These are phyloP conservation scores for Margaritispora aquatica DNA, from an alignment of 495 filamentous ascomycete genomes.

Conservation along the genomic window DNA sequence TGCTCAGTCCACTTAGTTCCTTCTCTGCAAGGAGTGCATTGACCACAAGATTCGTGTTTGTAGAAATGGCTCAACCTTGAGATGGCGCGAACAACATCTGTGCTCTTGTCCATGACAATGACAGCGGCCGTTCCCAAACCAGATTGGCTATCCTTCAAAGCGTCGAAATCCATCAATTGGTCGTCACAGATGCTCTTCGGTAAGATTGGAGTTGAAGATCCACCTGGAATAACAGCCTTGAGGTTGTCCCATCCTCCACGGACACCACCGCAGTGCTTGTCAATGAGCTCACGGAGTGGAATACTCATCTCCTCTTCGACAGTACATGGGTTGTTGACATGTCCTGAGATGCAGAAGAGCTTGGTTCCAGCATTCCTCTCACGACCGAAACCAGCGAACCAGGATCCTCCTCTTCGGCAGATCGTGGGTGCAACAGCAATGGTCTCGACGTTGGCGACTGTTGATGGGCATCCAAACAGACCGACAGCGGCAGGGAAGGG, in stretches of 20 bases:
- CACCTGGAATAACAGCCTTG: slow-evolving; percentile 89
- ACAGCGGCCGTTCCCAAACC: slow-evolving; percentile 97
- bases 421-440: slow-evolving; percentile 94
- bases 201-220: slow-evolving; percentile 92
- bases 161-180: slow-evolving; percentile 98
- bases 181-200: slow-evolving; percentile 83
- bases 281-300: slow-evolving; percentile 86
- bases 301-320: slow-evolving; percentile 99
- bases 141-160: slow-evolving; percentile 92
- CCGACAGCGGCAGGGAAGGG: slow-evolving; percentile 97
- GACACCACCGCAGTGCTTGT: slow-evolving; percentile 95
- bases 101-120: slow-evolving; percentile 97
- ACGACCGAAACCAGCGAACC: slow-evolving; percentile 90
- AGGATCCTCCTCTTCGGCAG: slow-evolving; percentile 81
- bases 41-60: slow-evolving; percentile 95
- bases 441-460: slow-evolving; percentile 97
- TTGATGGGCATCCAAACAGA: slow-evolving; percentile 95
- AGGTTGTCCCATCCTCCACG: slow-evolving; percentile 97
- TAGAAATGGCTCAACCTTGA: slow-evolving; percentile 92
- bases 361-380: slow-evolving; percentile 96
- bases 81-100: slow-evolving; percentile 92
- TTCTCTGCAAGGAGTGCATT: slow-evolving; percentile 97
- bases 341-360: slow-evolving; percentile 96
- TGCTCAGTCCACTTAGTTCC: slow-evolving; percentile 97
- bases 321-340: slow-evolving; percentile 97